Evolutionary conservation across 371 early-diverging fungal species (phyloP), one percentile per base, ranked within the genome.

Genomic region (Lichtheimia corymbifera): DNA sequence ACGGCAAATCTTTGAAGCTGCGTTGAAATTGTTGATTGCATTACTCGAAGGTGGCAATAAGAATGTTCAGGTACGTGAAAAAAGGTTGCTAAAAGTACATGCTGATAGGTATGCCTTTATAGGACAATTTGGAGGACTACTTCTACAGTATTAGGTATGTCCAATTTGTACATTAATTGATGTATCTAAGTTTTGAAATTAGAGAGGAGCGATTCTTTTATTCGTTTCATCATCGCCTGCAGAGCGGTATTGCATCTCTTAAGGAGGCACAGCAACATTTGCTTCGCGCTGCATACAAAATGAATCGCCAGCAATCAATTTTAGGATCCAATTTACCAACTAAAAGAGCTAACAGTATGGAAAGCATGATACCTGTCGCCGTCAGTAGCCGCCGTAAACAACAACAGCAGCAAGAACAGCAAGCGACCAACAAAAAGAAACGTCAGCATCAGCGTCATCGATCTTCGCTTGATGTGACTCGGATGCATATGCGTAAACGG

Each of bases 41-140:
- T 55, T 85, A 12, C 63, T 85, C 9, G 83, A 82, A 45, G 85
- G 85, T n/a, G 85, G 85, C 2, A 85, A 85, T 55, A 76, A 73
- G 40, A 70, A 70, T 24, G 80, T 83, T 5, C 85, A 84, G 62
- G 62, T 62, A 62, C 4, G 18, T 40, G 13, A 12, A 43, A 12
- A 14, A 11, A 35, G 11, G 9, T 9, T 35, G 5, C 9, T 11
- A 2, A 11, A 35, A 35, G 35, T 35, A 35, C 9, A 11, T 11
- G 9, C 35, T 35, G 9, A 35, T 43, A 24, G 28, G 30, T 30
- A 3, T n/a, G 47, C 5, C 9, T 2, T 40, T 15, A 12, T 40
- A 62, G 57, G 64, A 74, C 50, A 69, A 70, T 43, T 63, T 82
- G 14, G 75, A 77, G 49, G 66, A 63, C n/a, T 75, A 77, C 50